phyloP scores from a whole-genome alignment of 2,329 filamentous ascomycete species.

The Penicillium sp. region DNA sequence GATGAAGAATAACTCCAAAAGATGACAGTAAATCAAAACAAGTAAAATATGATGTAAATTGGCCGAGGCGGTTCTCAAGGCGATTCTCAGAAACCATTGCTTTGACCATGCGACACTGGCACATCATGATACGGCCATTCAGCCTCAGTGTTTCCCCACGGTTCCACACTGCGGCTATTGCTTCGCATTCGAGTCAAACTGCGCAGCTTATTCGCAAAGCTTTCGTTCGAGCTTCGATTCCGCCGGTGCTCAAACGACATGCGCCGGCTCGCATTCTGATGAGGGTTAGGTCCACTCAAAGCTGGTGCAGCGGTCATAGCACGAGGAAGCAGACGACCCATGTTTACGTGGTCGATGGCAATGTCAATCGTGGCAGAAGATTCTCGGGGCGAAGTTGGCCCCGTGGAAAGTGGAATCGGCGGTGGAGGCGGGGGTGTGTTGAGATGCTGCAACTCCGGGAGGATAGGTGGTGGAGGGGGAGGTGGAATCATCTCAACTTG shows the following conservation, averaged over 20 bases:
- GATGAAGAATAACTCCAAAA: not conserved
- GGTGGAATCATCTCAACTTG: slow-evolving; percentile 32
- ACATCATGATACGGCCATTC: slow-evolving; percentile 39
- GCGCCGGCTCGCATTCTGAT: slow-evolving; percentile 42
- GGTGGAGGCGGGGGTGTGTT: slow-evolving; percentile 60
- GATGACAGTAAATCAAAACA: not conserved
- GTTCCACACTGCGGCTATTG: slow-evolving; percentile 56
- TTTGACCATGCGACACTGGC: slow-evolving; percentile 29
- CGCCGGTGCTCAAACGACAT: slow-evolving; percentile 57
- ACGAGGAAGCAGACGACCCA: slow-evolving; percentile 44
- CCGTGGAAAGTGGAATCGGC: slow-evolving; percentile 46
- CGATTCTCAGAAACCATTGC: slow-evolving; percentile 15
- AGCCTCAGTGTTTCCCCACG: slow-evolving; percentile 30
- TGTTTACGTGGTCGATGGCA: slow-evolving; percentile 47
- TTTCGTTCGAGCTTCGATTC: slow-evolving; percentile 63
- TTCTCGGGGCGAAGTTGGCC: slow-evolving; percentile 39
- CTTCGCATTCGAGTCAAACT: slow-evolving; percentile 65
- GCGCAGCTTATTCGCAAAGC: slow-evolving; percentile 59
- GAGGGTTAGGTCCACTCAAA: slow-evolving; percentile 32
- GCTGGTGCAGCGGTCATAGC: slow-evolving; percentile 46
- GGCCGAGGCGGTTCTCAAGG: not conserved
- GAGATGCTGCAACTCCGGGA: slow-evolving; percentile 68
- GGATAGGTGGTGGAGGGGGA: slow-evolving; percentile 53
- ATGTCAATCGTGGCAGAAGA: slow-evolving; percentile 50
- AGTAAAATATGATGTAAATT: not conserved